Base-by-base conservation (phyloP, 2,329 filamentous ascomycete genomes). In the Sporothrix brunneoviolacea region DNA sequence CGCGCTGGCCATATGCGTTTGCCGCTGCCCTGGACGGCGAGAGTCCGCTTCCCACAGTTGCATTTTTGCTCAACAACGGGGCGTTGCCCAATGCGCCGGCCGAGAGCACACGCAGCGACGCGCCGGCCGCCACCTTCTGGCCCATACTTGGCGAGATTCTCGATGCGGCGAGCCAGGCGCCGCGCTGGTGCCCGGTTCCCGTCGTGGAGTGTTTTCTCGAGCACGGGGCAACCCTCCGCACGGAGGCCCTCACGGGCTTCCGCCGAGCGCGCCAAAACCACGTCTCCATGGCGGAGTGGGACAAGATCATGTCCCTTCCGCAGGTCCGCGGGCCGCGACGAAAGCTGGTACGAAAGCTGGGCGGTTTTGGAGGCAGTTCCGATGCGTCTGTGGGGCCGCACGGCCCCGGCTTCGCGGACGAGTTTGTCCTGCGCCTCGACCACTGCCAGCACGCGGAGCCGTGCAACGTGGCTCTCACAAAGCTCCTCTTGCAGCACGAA, bases 101-200 rank as follows among this genome's bases (percentile, higher is more conserved):
- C 16, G 13, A 16, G 3, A 15, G 37, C 16, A 16, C 7, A 15
- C 22, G 3, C 8, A 13, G 8, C 39, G 10, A 28, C 24, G 37
- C 13, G 9, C 6, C 19, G 18, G 15, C 3, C 12, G 10, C 3
- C 21, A 45, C 47, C 1, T 37, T 52, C 16, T 55, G 53, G 53
- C 53, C 53, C 3, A 22, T 50, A 10, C 39, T 55, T 9, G 16
- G 18, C 10, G 21, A 30, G 4, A 32, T 53, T 19, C 28, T 55
- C 13, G 27, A 45, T 4, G 35, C 50, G 4, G 38, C 50, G 18
- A 24, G 28, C n/a, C 50, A n/a, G 6, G 21, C 50, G 18, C 53
- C 53, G 38, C 38, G 47, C 30, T 53, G 53, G 53, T 55, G 53
- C 12, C 53, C 53, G 8, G 33, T 48, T 19, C 53, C 53, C 2